These are phyloP conservation scores for Exutisphaerella laricina DNA, from an alignment of 2,329 filamentous ascomycete genomes.

Conservation along the genomic window DNA sequence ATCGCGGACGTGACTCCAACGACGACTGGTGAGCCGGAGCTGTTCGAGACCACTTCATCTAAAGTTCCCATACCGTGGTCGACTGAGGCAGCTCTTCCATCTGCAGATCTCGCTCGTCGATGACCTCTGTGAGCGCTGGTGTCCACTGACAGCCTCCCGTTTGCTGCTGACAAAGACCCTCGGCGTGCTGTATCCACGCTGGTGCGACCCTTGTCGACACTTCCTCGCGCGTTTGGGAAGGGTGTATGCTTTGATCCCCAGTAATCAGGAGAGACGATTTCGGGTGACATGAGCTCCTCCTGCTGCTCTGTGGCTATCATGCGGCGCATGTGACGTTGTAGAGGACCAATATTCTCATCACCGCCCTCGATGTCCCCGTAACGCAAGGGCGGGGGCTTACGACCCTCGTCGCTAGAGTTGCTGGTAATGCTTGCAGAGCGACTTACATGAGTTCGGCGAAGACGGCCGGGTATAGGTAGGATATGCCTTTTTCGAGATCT, in stretches of 20 bases:
- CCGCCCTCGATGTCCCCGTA: constrained; percentile 38
- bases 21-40: constrained; percentile 13
- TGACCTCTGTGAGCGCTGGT: constrained; percentile 5
- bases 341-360: constrained; percentile 42
- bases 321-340: constrained; percentile 42
- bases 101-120: constrained; percentile 21
- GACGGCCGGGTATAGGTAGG: constrained; percentile 21
- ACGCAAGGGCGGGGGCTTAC: constrained; percentile 41
- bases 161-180: constrained; percentile 11
- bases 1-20: constrained; percentile 30
- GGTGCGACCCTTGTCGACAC: constrained; percentile 5
- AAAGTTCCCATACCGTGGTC: constrained; percentile 14
- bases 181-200: constrained; percentile 4
- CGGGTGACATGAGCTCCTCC: constrained; percentile 34
- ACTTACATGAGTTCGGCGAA: constrained; percentile 20
- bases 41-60: constrained; percentile 13
- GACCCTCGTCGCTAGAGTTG: constrained; percentile 31
- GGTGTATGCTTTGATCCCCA: constrained; percentile 30
- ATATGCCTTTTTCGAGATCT: constrained; percentile 11
- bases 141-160: constrained; percentile 21
- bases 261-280: constrained; percentile 39
- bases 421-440: constrained; percentile 26
- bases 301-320: constrained; percentile 41
- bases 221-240: constrained; percentile 17
- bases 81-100: constrained; percentile 15